Conservation (phyloP, 768 basidiomycete species). For the Nidula microcarpa region DNA sequence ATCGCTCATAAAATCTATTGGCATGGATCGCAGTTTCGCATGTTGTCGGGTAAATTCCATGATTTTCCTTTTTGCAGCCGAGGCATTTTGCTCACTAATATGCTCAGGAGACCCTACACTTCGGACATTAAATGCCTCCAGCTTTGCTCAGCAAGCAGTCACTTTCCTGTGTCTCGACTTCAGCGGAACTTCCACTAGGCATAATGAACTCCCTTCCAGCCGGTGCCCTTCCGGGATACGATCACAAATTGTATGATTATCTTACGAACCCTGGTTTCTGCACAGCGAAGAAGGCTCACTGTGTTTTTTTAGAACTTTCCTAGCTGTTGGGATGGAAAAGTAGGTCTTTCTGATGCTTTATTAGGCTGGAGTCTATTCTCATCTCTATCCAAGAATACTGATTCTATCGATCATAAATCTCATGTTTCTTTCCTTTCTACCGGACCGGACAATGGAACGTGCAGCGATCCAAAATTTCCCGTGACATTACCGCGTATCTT, state of each 20-base stretch:
- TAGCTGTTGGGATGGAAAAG: conserved; percentile 37
- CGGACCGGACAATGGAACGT: conserved; percentile 33
- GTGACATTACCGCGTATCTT: conserved; percentile 34
- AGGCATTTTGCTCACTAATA: too few relatives aligned
- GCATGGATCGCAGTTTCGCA: conserved; percentile 28
- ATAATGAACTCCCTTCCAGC: conserved; percentile 25
- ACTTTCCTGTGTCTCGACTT: conserved; percentile 33
- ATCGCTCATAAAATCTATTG: neutral
- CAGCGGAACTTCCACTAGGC: conserved; percentile 20
- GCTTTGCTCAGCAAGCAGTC: conserved; percentile 30
- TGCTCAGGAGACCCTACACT: conserved; percentile 29
- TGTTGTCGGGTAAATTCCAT: conserved; percentile 17
- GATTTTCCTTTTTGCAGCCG: too few relatives aligned
- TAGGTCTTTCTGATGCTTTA: too few relatives aligned
- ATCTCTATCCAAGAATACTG: conserved; percentile 20
- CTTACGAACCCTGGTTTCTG: too few relatives aligned
- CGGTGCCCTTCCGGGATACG: conserved; percentile 36
- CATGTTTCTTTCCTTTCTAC: conserved; percentile 32
- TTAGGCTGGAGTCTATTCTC: too few relatives aligned
- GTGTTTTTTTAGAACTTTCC: conserved; percentile 21
- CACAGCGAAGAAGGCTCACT: too few relatives aligned
- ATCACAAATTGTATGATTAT: conserved; percentile 21
- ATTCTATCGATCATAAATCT: conserved; percentile 36
- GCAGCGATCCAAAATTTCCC: conserved; percentile 31
- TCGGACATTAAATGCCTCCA: conserved; percentile 32